Evolutionary conservation across 1,284 basidiomycete species (phyloP).

Genomic region (Porogramme epimiltina): DNA sequence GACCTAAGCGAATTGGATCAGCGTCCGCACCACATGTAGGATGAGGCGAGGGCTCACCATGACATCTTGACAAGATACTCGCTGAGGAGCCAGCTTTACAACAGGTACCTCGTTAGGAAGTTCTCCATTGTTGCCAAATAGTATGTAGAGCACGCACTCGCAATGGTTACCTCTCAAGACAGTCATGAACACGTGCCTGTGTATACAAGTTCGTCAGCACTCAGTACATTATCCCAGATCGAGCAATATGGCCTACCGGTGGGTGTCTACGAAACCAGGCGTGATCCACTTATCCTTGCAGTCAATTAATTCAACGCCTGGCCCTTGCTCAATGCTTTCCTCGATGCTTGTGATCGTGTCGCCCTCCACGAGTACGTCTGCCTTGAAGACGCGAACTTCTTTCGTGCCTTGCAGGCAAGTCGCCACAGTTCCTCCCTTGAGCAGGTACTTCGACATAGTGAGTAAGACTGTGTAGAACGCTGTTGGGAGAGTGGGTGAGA

Average conservation of each 20-base stretch:
- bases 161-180: constrained; percentile 31
- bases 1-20: constrained; percentile 14
- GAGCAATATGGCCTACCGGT: constrained; percentile 23
- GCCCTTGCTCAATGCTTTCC: constrained; percentile 21
- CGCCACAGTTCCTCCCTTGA: constrained; percentile 31
- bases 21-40: background rate
- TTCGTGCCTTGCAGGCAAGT: constrained; percentile 28
- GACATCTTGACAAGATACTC: constrained; percentile 34
- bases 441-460: constrained; percentile 23
- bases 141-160: constrained; percentile 25
- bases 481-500: too few species aligned
- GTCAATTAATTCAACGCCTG: constrained; percentile 29
- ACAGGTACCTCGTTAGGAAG: too few species aligned
- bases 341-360: constrained; percentile 28
- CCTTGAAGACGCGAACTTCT: constrained; percentile 24
- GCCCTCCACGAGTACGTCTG: constrained; percentile 33
- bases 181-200: constrained; percentile 35
- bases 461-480: too few species aligned
- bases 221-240: background rate
- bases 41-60: constrained; percentile 18
- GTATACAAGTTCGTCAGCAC: background rate
- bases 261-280: constrained; percentile 35
- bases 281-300: constrained; percentile 35
- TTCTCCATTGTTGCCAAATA: too few species aligned
- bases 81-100: constrained; percentile 30